Evolutionary conservation across 176 grass and related monocot genomes (phyloP).

Genomic region (Zizania latifolia): DNA sequence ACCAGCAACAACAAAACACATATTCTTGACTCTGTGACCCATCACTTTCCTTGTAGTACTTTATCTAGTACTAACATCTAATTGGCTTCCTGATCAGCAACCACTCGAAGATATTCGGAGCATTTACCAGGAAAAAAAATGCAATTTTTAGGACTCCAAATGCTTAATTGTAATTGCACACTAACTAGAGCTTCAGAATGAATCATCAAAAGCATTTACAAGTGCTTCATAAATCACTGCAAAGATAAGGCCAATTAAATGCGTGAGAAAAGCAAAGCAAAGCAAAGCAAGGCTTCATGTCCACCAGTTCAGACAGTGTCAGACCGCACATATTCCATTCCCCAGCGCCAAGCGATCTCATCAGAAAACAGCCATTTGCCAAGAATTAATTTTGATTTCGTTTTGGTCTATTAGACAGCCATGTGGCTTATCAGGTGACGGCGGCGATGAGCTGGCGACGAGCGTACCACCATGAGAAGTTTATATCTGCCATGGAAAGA

Average conservation of each 20-base stretch:
- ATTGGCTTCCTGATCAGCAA: conserved; percentile 8
- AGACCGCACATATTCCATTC: conserved; percentile 46
- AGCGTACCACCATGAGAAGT: conserved; percentile 24
- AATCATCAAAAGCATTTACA: not conserved
- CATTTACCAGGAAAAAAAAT: not conserved
- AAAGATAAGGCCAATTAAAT: not conserved
- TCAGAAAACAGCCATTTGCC: not conserved
- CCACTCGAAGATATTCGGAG: not conserved
- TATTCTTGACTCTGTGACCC: not conserved
- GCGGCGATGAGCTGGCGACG: not conserved
- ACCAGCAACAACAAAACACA: not conserved
- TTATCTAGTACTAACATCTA: not conserved
- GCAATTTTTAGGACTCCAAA: not conserved
- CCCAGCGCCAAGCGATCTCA: conserved; percentile 47
- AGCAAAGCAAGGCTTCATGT: conserved; percentile 6
- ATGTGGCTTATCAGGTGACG: not conserved
- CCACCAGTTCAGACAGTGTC: not conserved
- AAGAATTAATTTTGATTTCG: not conserved
- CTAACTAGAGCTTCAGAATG: too few relatives aligned
- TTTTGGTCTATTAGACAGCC: not conserved
- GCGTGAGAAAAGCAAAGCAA: not conserved
- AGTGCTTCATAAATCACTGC: not conserved
- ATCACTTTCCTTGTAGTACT: not conserved
- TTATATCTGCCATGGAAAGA: conserved; percentile 28
- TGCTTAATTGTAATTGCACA: not conserved